Evolutionary conservation across 306 rosid genomes (phyloP).

Genomic region (Carpinus viminea): DNA sequence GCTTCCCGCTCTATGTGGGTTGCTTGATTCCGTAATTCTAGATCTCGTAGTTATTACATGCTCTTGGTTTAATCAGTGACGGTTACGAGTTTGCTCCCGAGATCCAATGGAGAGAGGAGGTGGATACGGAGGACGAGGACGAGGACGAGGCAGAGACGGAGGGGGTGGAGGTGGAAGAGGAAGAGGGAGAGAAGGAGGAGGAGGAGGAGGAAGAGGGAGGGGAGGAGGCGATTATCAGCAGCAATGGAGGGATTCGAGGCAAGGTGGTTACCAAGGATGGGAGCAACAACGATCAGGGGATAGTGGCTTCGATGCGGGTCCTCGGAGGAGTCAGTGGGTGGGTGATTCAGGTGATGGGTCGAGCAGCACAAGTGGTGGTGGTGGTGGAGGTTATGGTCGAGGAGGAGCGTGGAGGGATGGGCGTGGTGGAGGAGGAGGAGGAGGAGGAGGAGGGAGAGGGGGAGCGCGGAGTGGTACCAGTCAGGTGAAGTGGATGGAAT

Average conservation of each 20-base stretch:
- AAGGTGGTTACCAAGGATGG: not conserved
- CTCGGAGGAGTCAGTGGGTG: not conserved
- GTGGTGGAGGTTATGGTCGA: not conserved
- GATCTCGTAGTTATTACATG: too few species aligned
- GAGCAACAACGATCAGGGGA: not conserved
- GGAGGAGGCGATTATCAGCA: not conserved
- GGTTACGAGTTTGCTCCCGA: not conserved
- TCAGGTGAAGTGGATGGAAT: not conserved
- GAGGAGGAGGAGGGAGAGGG: too few species aligned
- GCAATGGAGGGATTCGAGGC: not conserved
- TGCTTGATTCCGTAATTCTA: too few species aligned
- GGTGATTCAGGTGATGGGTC: conserved; percentile 7
- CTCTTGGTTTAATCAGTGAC: too few species aligned
- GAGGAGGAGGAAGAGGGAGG: not conserved
- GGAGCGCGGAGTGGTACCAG: not conserved
- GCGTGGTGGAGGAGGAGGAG: too few species aligned
- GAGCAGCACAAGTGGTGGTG: not conserved
- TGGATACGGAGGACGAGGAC: conserved; percentile 1
- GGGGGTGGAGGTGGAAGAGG: conserved; percentile 11
- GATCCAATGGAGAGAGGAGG: conserved; percentile 24
- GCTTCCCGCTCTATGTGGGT: too few species aligned
- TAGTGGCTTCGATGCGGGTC: not conserved
- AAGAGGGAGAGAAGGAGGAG: conserved; percentile 4
- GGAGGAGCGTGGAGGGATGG: conserved; percentile 1
- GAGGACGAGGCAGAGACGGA: not conserved